Evolutionary conservation across 495 filamentous ascomycete genomes (phyloP).

Genomic region (Xylaria curta): DNA sequence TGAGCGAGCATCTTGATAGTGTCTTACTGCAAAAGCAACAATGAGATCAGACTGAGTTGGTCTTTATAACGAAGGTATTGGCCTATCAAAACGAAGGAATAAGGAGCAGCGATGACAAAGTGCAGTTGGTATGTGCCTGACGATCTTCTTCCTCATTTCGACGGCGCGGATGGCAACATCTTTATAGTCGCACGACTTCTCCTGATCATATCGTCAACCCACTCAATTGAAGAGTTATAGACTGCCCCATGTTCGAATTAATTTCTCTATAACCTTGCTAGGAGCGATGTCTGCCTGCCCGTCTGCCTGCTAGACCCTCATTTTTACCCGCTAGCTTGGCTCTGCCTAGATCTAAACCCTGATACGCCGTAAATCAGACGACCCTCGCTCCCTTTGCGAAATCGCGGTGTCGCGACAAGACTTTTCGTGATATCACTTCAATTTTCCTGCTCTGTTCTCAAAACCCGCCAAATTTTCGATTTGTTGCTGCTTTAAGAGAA

Average conservation of each 20-base stretch:
- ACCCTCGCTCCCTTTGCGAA: neutral
- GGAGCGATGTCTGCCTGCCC: conserved; percentile 9
- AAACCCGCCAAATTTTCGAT: neutral
- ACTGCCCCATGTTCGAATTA: neutral
- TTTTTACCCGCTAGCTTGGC: neutral
- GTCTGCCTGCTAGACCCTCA: conserved; percentile 13
- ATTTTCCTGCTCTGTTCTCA: neutral
- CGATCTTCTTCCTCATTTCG: conserved; percentile 8
- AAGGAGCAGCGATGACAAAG: conserved; percentile 17
- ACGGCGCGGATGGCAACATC: conserved; percentile 3
- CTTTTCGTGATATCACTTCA: neutral
- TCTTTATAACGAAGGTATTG: neutral
- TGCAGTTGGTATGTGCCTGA: conserved; percentile 12
- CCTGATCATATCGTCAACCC: neutral
- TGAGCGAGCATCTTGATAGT: conserved; percentile 31
- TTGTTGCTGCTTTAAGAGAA: conserved; percentile 6
- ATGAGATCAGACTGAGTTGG: neutral
- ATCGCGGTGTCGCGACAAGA: neutral
- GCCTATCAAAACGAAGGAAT: too few relatives aligned
- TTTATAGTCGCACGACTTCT: conserved; percentile 11
- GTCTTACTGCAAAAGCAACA: neutral
- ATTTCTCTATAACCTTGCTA: neutral
- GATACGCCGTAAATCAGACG: neutral
- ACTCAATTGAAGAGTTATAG: neutral
- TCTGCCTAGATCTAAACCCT: conserved; percentile 11